Percentiles rank a stretch among this genome's conserved stretches.
These are phyloP conservation scores for Melaleuca quinquenervia DNA, from an alignment of 345 rosid species.

Conservation along the genomic window DNA sequence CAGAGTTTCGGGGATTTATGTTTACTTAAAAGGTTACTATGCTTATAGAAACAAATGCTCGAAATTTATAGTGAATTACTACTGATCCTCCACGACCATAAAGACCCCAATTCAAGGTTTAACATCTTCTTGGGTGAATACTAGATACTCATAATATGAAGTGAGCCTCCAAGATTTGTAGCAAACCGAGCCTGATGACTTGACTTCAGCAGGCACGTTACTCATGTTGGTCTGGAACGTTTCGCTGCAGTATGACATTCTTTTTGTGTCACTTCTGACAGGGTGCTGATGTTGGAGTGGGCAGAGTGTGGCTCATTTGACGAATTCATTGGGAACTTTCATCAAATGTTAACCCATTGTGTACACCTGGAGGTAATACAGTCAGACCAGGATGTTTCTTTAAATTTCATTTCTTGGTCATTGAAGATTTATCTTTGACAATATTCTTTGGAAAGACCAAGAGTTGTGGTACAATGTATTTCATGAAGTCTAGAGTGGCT, in stretches of 20 bases:
- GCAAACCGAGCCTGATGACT: background rate
- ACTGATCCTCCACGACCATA: background rate
- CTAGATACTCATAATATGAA: background rate
- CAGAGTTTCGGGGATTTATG: background rate
- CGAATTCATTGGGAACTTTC: background rate
- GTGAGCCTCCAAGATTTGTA: background rate
- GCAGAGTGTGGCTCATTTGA: constrained; percentile 15
- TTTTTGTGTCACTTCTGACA: background rate
- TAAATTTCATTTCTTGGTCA: background rate
- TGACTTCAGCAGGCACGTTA: background rate
- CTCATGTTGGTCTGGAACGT: background rate
- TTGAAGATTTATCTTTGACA: background rate
- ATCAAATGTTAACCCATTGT: background rate
- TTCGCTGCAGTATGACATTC: background rate
- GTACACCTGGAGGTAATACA: constrained; percentile 40
- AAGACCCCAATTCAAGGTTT: background rate
- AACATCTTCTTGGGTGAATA: background rate
- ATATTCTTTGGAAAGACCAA: background rate
- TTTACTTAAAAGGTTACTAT: background rate
- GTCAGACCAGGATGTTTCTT: background rate
- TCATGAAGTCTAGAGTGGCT: background rate
- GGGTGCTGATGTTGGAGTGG: constrained; percentile 39
- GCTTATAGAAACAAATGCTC: background rate
- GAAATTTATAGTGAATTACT: background rate
- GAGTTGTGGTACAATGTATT: background rate